Conservation (phyloP, 805 yeast genomes). For the Sporopachydermia lactativora region DNA sequence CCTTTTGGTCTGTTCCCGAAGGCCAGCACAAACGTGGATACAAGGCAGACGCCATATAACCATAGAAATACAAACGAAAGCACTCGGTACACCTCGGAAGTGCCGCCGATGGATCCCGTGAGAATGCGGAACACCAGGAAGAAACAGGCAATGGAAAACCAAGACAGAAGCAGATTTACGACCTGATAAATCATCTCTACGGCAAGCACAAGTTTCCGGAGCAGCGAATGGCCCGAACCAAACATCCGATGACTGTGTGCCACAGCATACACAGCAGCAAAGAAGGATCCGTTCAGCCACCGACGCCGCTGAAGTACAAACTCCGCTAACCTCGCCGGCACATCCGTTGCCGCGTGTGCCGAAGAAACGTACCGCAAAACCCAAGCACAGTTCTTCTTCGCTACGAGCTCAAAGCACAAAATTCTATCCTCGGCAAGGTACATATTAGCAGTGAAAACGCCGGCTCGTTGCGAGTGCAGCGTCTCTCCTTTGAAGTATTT, state of each 20-base stretch:
- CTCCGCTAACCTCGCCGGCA: slow-evolving; percentile 78
- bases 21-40: slow-evolving; percentile 76
- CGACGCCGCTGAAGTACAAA: slow-evolving; percentile 85
- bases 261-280: slow-evolving; percentile 82
- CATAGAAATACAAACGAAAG: slow-evolving; percentile 71
- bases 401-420: slow-evolving; percentile 89
- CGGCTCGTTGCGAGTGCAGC: slow-evolving; percentile 52
- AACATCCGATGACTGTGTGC: slow-evolving; percentile 66
- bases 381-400: slow-evolving; percentile 64
- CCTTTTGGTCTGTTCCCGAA: slow-evolving; percentile 94
- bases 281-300: slow-evolving; percentile 95
- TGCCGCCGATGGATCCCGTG: slow-evolving; percentile 60
- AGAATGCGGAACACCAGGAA: slow-evolving; percentile 82
- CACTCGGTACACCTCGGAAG: slow-evolving; percentile 46
- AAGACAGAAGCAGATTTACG: slow-evolving; percentile 62
- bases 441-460: slow-evolving; percentile 91
- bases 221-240: slow-evolving; percentile 52
- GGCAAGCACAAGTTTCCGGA: slow-evolving; percentile 58
- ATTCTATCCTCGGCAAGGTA: slow-evolving; percentile 95
- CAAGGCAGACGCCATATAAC: slow-evolving; percentile 69
- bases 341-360: slow-evolving; percentile 92
- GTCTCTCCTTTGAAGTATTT: slow-evolving; percentile 90
- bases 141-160: slow-evolving; percentile 88
- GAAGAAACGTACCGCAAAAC: slow-evolving; percentile 71
- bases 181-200: slow-evolving; percentile 73